A percentile compares a stretch with the other conserved stretches of the same genome.
These are phyloP conservation scores for Closterium sp. DNA, from an alignment of 139 green algal genomes.

Conservation along the genomic window DNA sequence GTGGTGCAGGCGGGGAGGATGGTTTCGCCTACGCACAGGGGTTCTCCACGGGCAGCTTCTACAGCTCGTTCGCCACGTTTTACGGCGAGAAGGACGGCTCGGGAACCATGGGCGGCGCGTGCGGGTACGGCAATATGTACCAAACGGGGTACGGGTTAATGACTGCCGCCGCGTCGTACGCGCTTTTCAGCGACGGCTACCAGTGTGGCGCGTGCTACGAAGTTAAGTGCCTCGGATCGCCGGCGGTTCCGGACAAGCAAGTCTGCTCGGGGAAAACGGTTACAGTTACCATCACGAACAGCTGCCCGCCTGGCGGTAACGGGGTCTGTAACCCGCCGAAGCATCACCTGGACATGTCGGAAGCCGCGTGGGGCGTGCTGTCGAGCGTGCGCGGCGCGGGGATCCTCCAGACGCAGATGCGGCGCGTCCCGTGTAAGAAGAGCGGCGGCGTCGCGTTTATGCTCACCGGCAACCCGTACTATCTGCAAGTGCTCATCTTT, in stretches of 20 bases:
- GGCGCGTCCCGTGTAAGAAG: constrained; percentile 13
- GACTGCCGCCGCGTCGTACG: constrained; percentile 23
- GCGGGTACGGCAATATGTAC: constrained; percentile 42
- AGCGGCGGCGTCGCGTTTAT: constrained; percentile 10
- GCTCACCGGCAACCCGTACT: constrained; percentile 23
- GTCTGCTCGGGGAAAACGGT: background rate
- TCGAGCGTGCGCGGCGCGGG: background rate
- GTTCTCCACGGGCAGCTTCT: background rate
- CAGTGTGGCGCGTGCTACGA: constrained; percentile 25
- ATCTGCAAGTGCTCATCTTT: background rate
- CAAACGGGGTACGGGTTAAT: constrained; percentile 18
- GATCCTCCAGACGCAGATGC: constrained; percentile 2
- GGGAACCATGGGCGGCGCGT: constrained; percentile 38
- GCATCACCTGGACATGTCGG: constrained; percentile 24
- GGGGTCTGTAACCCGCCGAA: constrained; percentile 9
- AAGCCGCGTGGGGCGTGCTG: constrained; percentile 6
- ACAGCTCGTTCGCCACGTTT: constrained; percentile 15
- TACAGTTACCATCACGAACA: constrained; percentile 36
- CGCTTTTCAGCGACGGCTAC: constrained; percentile 21
- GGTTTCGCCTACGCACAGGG: background rate
- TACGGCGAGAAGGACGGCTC: constrained; percentile 19
- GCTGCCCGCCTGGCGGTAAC: constrained; percentile 16
- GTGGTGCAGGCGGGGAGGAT: background rate
- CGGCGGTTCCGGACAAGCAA: background rate
- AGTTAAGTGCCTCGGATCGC: constrained; percentile 10